Evolutionary conservation across 768 basidiomycete species (phyloP), one percentile per base, ranked within the genome.

Genomic region (Lentinula edodes): DNA sequence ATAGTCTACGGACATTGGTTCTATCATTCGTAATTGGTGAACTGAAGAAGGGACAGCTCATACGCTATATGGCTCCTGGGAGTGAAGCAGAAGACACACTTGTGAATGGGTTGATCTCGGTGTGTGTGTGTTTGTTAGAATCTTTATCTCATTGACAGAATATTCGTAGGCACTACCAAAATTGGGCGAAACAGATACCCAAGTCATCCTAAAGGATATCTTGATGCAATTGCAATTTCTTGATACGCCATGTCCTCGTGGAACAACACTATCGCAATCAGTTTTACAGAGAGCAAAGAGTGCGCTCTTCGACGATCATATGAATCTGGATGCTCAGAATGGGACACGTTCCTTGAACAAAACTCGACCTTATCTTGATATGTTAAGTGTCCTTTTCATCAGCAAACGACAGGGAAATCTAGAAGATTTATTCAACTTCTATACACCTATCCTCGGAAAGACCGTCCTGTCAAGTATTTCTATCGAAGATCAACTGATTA

Each of bases 1-100:
- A 84, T 64, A 79, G 79, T 36, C 71, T 89, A 20, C 79, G 86
- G 61, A 75, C 76, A 1, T 76, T 89, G 23, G 88, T 90, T 18
- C 66, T 89, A 57, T 74, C 76, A 5, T 90, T 89, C 71, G 71
- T 90, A 60, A 75, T 78, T 16, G 78, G 73, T 38, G 81, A 85
- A 61, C 83, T 83, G 15, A 80, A 76, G 64, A 68, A 68, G 20
- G 73, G 42, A 41, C 41, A 43, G n/a, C 75, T 6, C 78, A 86
- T 54, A 72, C 79, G 18, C 72, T 78, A 61, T 75, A 82, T 68
- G 77, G 79, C 72, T 35, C 74, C 76, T 32, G 78, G 74, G 18
- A 80, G 75, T 59, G 73, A 75, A 16, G 77, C 79, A 1, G 85
- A 88, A 66, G 73, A 75, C 2, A 68, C 78, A 10, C 72, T 87